Evolutionary conservation across 2,329 filamentous ascomycete genomes (phyloP).

Genomic region (Aspergillus hortae): DNA sequence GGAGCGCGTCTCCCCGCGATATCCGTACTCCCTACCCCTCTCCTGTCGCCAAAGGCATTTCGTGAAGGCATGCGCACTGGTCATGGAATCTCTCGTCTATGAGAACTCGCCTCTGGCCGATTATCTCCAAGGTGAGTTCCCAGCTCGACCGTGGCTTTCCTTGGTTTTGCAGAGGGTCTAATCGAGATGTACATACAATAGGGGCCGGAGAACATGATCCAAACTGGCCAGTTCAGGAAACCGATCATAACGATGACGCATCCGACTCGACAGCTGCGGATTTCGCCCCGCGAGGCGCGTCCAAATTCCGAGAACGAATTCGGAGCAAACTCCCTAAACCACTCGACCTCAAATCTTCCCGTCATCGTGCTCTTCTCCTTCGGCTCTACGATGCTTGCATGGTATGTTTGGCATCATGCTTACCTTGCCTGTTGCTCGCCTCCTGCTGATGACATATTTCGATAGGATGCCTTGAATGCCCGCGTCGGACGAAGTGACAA

Average conservation of each 20-base stretch:
- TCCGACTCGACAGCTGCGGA: conserved; percentile 28
- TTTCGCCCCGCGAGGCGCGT: conserved; percentile 51
- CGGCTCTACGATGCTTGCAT: conserved; percentile 47
- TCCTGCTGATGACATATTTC: neutral
- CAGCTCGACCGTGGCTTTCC: neutral
- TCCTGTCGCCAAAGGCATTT: neutral
- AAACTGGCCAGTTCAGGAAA: conserved; percentile 34
- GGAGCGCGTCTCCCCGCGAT: no score
- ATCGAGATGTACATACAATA: conserved; percentile 21
- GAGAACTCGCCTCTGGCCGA: conserved; percentile 83
- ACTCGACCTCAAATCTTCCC: conserved; percentile 35
- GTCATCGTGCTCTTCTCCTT: conserved; percentile 29
- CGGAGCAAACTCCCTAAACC: conserved; percentile 49
- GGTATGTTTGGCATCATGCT: conserved; percentile 29
- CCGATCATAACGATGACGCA: conserved; percentile 26
- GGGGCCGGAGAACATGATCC: conserved; percentile 46
- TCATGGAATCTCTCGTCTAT: conserved; percentile 84
- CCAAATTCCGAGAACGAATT: conserved; percentile 48
- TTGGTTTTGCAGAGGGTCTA: conserved; percentile 2
- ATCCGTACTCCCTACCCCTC: neutral
- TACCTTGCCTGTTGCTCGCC: neutral
- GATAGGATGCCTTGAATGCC: conserved; percentile 32
- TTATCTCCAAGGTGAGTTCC: conserved; percentile 74
- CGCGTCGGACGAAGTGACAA: conserved; percentile 72
- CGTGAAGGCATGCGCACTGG: conserved; percentile 30